Conservation (phyloP, 1,139 yeast species). For the Torulaspora globosa region DNA sequence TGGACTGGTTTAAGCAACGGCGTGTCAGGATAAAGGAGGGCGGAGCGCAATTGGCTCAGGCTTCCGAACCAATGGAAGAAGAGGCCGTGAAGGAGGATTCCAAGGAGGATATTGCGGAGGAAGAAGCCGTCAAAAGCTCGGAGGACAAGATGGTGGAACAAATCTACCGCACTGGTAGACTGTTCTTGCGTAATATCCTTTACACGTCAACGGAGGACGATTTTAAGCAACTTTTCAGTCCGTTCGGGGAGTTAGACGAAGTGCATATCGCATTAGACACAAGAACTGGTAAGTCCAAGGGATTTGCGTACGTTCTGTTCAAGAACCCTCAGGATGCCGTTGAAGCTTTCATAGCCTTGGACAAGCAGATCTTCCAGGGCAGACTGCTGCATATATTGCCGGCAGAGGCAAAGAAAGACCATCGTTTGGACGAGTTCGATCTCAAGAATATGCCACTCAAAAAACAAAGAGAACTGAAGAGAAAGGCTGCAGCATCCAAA, state of each 20-base stretch:
- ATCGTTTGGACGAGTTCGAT: slow-evolving; percentile 82
- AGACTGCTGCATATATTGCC: slow-evolving; percentile 86
- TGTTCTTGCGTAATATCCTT: slow-evolving; percentile 81
- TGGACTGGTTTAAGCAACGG: slow-evolving; percentile 83
- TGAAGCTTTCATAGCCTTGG: slow-evolving; percentile 65
- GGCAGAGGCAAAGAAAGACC: slow-evolving; percentile 74
- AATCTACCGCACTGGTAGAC: slow-evolving; percentile 69
- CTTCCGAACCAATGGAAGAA: slow-evolving; percentile 7
- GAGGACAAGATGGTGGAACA: slow-evolving; percentile 45
- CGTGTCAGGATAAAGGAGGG: slow-evolving; percentile 68
- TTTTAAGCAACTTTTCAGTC: slow-evolving; percentile 47
- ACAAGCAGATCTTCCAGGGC: slow-evolving; percentile 91
- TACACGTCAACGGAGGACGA: slow-evolving; percentile 81
- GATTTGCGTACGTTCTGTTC: slow-evolving; percentile 84
- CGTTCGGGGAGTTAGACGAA: slow-evolving; percentile 58
- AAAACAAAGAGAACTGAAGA: slow-evolving; percentile 80
- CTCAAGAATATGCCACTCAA: slow-evolving; percentile 85
- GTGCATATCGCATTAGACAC: slow-evolving; percentile 92
- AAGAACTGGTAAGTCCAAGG: slow-evolving; percentile 85
- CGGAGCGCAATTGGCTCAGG: slow-evolving; percentile 21
- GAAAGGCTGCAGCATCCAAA: slow-evolving; percentile 78
- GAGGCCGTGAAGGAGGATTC: slow-evolving; percentile 14
- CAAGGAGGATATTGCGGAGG: slow-evolving; percentile 13
- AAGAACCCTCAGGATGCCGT: slow-evolving; percentile 65
- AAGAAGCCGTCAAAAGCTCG: slow-evolving; percentile 28